phyloP scores from a whole-genome alignment of 2,329 filamentous ascomycete genomes.

The Fusarium gaditjirri region DNA sequence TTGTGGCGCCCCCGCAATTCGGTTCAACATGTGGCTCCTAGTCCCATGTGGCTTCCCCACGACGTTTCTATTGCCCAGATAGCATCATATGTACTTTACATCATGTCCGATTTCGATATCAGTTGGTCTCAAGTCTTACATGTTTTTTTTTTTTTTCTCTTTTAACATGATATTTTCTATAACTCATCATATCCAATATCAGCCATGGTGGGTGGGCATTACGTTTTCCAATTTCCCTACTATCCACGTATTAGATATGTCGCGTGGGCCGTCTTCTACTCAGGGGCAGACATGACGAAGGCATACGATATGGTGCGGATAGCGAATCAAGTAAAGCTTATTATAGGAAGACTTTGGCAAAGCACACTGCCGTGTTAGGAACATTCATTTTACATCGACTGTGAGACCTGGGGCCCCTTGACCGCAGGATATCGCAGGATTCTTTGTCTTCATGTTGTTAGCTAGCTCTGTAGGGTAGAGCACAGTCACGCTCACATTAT shows the following conservation, averaged over 20 bases:
- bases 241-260: neutral
- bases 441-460: neutral
- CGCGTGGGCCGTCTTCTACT: slow-evolving; percentile 3
- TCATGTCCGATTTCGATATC: neutral
- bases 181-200: neutral
- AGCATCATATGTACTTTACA: neutral
- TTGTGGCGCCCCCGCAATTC: slow-evolving; percentile 30
- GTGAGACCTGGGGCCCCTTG: neutral
- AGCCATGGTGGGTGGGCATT: neutral
- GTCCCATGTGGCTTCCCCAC: slow-evolving; percentile 15
- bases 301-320: neutral
- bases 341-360: neutral
- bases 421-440: slow-evolving; percentile 7
- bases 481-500: neutral
- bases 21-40: slow-evolving; percentile 19
- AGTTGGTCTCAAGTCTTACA: too few relatives aligned
- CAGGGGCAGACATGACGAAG: neutral
- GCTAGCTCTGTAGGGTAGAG: slow-evolving; percentile 19
- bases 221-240: neutral
- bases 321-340: neutral
- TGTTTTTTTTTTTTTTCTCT: neutral
- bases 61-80: neutral
- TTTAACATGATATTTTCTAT: neutral
- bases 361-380: neutral
- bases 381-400: neutral